Evolutionary conservation across 352 stramenopile genomes (phyloP).

Genomic region (Globisporangium paroecandrum): DNA sequence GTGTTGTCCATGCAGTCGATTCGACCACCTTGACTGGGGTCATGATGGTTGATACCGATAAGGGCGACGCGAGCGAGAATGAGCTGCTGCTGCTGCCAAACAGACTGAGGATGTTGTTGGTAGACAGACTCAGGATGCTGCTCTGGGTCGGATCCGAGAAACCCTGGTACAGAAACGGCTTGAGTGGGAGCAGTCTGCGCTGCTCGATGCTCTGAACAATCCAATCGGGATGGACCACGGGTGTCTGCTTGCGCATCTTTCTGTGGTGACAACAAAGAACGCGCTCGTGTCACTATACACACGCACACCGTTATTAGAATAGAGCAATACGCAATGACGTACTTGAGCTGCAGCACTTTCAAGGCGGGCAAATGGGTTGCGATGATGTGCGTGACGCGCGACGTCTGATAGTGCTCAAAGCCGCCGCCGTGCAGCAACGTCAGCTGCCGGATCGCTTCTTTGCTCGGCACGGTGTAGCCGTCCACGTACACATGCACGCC

Average conservation of each 20-base stretch:
- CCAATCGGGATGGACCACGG: conserved; percentile 89
- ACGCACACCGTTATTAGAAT: not conserved
- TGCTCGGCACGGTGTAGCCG: conserved; percentile 80
- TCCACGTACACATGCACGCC: conserved; percentile 87
- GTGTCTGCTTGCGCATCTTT: conserved; percentile 51
- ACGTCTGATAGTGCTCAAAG: conserved; percentile 89
- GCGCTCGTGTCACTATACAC: not conserved
- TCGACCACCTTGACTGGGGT: conserved; percentile 1
- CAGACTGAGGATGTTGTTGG: conserved; percentile 14
- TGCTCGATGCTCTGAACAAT: conserved; percentile 88
- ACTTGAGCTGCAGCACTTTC: conserved; percentile 86
- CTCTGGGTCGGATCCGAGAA: conserved; percentile 73
- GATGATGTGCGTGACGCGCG: conserved; percentile 84
- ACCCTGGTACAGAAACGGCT: conserved; percentile 82
- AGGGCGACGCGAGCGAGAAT: conserved; percentile 3
- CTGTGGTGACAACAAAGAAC: conserved; percentile 21
- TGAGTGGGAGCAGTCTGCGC: conserved; percentile 61
- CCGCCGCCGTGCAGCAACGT: conserved; percentile 76
- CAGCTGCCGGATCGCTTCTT: conserved; percentile 80
- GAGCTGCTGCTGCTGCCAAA: not conserved
- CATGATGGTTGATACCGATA: not conserved
- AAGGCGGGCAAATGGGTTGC: conserved; percentile 78
- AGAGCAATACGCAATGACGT: conserved; percentile 12
- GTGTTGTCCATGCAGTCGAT: not conserved
- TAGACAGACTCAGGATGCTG: conserved; percentile 25